Conservation (phyloP, 2,329 filamentous ascomycete genomes). For the Simplicillium aogashimaense region DNA sequence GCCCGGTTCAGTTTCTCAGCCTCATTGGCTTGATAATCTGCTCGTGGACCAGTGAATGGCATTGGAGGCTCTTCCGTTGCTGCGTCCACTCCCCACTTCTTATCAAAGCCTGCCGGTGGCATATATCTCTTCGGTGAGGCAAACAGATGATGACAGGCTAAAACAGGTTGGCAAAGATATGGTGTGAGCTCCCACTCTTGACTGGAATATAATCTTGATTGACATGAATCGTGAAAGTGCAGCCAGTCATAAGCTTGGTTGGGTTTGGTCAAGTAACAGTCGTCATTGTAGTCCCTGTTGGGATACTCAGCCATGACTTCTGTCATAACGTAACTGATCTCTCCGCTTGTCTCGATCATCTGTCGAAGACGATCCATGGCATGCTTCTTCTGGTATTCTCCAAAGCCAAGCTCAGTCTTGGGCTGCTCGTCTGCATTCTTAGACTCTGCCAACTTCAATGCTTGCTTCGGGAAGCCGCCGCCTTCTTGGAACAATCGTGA, state of each 20-base stretch:
- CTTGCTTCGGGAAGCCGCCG: slow-evolving; percentile 61
- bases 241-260: slow-evolving; percentile 88
- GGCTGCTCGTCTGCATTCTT: slow-evolving; percentile 46
- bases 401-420: slow-evolving; percentile 54
- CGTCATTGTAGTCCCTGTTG: slow-evolving; percentile 82
- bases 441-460: slow-evolving; percentile 23
- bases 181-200: slow-evolving; percentile 90
- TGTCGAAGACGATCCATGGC: slow-evolving; percentile 63
- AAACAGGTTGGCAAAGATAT: slow-evolving; percentile 76
- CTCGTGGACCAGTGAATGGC: slow-evolving; percentile 74
- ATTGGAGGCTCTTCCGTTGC: slow-evolving; percentile 40
- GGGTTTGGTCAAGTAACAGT: slow-evolving; percentile 82
- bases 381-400: slow-evolving; percentile 61
- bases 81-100: slow-evolving; percentile 30
- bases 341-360: slow-evolving; percentile 71
- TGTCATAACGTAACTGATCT: slow-evolving; percentile 67
- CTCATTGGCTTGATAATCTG: slow-evolving; percentile 74
- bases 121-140: slow-evolving; percentile 52
- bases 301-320: slow-evolving; percentile 85
- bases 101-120: slow-evolving; percentile 29
- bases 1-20: slow-evolving; percentile 69
- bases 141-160: slow-evolving; percentile 89
- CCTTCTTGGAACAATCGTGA: slow-evolving; percentile 71
- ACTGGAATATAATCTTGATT: slow-evolving; percentile 65
- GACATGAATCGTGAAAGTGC: slow-evolving; percentile 80